Percentiles rank a stretch among this genome's conserved stretches.
Conservation (phyloP, 1,284 basidiomycete genomes). For the Ganoderma leucocontextum region DNA sequence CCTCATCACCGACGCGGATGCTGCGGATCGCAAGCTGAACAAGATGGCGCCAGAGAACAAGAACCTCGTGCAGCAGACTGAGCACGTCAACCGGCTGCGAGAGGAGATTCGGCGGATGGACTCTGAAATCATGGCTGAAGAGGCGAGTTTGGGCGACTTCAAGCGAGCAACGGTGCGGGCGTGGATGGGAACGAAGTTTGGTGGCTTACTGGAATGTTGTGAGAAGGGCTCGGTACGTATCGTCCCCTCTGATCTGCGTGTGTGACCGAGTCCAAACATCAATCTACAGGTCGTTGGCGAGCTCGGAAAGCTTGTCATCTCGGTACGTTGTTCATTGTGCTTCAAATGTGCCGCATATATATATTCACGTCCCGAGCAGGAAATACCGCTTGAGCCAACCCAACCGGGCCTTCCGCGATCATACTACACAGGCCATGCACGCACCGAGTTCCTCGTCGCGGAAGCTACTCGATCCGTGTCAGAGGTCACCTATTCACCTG, state of each 20-base stretch:
- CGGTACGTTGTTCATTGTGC: constrained; percentile 51
- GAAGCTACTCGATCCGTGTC: constrained; percentile 70
- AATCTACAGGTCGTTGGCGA: constrained; percentile 78
- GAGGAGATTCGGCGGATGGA: constrained; percentile 85
- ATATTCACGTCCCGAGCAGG: constrained; percentile 48
- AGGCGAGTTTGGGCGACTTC: constrained; percentile 85
- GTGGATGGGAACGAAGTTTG: constrained; percentile 89
- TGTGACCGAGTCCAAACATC: constrained; percentile 6
- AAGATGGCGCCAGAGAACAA: constrained; percentile 96
- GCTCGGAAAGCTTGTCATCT: constrained; percentile 80
- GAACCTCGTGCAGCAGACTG: constrained; percentile 80
- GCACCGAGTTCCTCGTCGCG: constrained; percentile 65
- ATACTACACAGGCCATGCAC: constrained; percentile 73
- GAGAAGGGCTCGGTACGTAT: constrained; percentile 78
- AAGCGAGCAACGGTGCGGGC: constrained; percentile 77
- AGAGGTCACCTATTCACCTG: constrained; percentile 61
- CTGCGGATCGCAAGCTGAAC: constrained; percentile 89
- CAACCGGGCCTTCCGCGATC: constrained; percentile 83
- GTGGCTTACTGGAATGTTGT: constrained; percentile 85
- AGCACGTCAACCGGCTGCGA: constrained; percentile 75
- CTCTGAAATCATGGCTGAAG: constrained; percentile 85
- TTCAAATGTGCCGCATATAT: constrained; percentile 2
- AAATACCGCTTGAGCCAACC: constrained; percentile 84
- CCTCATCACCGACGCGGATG: constrained; percentile 79
- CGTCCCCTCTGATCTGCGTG: constrained; percentile 19